These are phyloP conservation scores for Mycothermus thermophilus DNA, from an alignment of 495 filamentous ascomycete genomes.

Conservation along the genomic window DNA sequence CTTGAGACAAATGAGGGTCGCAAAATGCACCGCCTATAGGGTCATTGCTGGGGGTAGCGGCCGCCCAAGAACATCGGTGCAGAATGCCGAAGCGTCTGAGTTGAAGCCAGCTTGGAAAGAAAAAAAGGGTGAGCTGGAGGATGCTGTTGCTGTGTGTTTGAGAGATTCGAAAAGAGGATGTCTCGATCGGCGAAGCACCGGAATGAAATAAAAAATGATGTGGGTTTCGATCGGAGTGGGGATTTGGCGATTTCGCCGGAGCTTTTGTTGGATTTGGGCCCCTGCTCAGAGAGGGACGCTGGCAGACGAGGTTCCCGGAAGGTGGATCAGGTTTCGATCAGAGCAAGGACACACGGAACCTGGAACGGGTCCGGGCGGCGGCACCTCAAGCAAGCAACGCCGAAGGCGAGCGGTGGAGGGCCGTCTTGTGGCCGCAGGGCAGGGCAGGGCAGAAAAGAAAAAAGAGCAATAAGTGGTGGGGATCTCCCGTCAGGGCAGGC, in stretches of 20 bases:
- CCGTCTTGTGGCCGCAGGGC: too few species aligned
- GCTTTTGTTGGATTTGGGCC: too few species aligned
- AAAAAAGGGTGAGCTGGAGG: constrained; percentile 4
- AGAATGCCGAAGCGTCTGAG: constrained; percentile 17
- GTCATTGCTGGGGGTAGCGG: constrained; percentile 17
- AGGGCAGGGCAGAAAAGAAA: not conserved
- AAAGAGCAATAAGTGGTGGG: constrained; percentile 8
- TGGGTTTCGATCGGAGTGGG: constrained; percentile 26
- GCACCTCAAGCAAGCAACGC: too few species aligned
- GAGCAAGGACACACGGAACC: too few species aligned
- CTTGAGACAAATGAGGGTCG: constrained; percentile 16
- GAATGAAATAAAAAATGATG: constrained; percentile 19
- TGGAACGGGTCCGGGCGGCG: too few species aligned
- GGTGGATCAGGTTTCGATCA: too few species aligned
- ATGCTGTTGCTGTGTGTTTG: too few species aligned
- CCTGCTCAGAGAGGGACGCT: too few species aligned
- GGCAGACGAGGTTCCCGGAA: too few species aligned
- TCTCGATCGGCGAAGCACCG: constrained; percentile 1
- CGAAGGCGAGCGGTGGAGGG: too few species aligned
- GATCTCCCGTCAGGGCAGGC: too few species aligned
- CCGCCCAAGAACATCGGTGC: constrained; percentile 11
- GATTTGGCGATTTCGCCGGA: constrained; percentile 1
- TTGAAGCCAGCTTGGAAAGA: constrained; percentile 12
- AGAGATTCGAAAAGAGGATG: not conserved
- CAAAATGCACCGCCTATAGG: constrained; percentile 14